Evolutionary conservation across 2,329 filamentous ascomycete genomes (phyloP), one percentile per base, ranked within the genome.

Genomic region (Escovopsis weberi): DNA sequence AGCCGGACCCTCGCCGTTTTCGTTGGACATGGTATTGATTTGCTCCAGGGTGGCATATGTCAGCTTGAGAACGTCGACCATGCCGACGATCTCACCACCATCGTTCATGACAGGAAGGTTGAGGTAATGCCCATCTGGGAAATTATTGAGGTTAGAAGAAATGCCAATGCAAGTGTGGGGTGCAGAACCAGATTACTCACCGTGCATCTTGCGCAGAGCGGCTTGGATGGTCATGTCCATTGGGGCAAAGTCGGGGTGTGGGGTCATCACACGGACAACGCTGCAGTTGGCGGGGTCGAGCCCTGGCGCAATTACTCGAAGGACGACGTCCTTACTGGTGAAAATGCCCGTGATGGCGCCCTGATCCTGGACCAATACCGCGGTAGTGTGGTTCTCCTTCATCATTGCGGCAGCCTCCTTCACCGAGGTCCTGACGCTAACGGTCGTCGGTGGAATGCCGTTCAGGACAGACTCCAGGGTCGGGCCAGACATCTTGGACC

Each of bases 161-260:
- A 28, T 39, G 37, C 26, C 28, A 32, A 39, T 40, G 41, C 37
- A 34, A 36, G 33, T 40, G 38, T 43, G 40, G 39, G 45, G 35
- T 38, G 42, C 40, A 45, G 32, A 23, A 23, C 30, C 40, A 18
- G 26, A 40, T 5, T 42, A 67, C 83, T 65, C 66, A 91, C 86
- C 88, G 61, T 98, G 91, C 91, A 98, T 98, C 73, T 98, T 98
- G 55, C 91, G 82, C 43, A 98, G 77, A 55, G 91, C 91, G 52
- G 89, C 86, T 67, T 98, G 91, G 58, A 98, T 96, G 63, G 81
- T 96, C 91, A 98, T 96, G 62, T 96, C 89, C 68, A 94, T 85
- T 28, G 91, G 88, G 44, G 91, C 91, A 74, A 98, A 98, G 63
- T 98, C 91, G 6, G 91, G 91, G 60, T 98, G 91, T 50, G 91